Evolutionary conservation across 2,329 filamentous ascomycete species (phyloP).

Genomic region (Talaromyces amestolkiae): DNA sequence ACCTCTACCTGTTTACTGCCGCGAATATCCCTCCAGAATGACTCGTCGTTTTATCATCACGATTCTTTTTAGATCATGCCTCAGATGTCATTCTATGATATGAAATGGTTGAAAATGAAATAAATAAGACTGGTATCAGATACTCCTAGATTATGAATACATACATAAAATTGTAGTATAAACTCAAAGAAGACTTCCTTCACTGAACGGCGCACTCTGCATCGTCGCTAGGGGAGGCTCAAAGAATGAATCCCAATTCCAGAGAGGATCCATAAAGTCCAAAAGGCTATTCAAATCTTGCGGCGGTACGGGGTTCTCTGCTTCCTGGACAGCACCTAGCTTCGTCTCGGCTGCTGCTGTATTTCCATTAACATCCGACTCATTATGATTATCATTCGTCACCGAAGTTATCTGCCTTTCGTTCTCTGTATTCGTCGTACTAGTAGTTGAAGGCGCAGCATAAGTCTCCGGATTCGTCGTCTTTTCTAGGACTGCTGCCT

Average conservation of each 20-base stretch:
- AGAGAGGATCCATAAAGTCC: constrained; percentile 17
- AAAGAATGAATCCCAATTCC: constrained; percentile 20
- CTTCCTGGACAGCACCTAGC: neutral
- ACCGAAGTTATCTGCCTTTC: neutral
- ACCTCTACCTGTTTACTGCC: neutral
- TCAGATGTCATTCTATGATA: neutral
- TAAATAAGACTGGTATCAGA: neutral
- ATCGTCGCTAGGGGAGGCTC: constrained; percentile 5
- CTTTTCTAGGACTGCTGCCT: constrained; percentile 24
- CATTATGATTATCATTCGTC: neutral
- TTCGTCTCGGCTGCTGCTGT: neutral
- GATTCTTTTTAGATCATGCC: too few relatives aligned
- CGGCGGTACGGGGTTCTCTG: neutral
- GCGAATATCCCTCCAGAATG: constrained; percentile 5
- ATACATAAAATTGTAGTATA: neutral
- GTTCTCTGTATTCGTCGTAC: neutral
- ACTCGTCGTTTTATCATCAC: neutral
- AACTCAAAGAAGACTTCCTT: neutral
- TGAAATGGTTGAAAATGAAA: neutral
- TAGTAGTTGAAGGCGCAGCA: neutral
- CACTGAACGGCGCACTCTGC: neutral
- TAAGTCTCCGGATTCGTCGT: constrained; percentile 1
- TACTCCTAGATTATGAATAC: neutral
- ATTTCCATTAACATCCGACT: neutral
- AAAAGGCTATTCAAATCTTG: neutral